These are phyloP conservation scores for Bertia moriformis DNA, from an alignment of 2,329 filamentous ascomycete species.

Conservation along the genomic window DNA sequence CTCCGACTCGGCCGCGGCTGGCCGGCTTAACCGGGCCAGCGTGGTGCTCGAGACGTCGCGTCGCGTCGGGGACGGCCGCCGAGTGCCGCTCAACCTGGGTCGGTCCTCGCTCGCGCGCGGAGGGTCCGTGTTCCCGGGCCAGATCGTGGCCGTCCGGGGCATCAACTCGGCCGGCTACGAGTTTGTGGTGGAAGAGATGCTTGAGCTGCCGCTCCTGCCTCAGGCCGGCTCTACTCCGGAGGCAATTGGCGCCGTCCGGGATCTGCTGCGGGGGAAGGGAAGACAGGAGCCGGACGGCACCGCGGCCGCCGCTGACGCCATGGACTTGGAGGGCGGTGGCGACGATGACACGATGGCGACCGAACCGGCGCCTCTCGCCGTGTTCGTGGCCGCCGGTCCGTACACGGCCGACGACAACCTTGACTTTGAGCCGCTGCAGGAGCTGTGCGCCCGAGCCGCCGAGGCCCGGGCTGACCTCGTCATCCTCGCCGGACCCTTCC, in stretches of 20 bases:
- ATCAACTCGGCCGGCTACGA: conserved; percentile 75
- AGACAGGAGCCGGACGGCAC: too few relatives aligned
- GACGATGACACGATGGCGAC: conserved; percentile 33
- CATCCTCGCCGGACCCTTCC: conserved; percentile 72
- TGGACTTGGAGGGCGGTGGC: too few relatives aligned
- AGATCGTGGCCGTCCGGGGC: conserved; percentile 76
- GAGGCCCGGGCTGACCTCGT: conserved; percentile 64
- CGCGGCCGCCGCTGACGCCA: conserved; percentile 39
- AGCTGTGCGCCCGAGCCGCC: conserved; percentile 64
- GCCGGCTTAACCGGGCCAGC: conserved; percentile 70
- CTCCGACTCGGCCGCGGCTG: conserved; percentile 68
- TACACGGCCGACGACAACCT: conserved; percentile 89
- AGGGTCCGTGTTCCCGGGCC: conserved; percentile 78
- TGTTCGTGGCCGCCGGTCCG: conserved; percentile 70
- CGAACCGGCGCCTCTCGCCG: conserved; percentile 57
- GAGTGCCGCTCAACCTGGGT: conserved; percentile 67
- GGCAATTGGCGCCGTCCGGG: conserved; percentile 52
- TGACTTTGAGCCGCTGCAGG: conserved; percentile 73
- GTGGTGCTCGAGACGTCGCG: conserved; percentile 80
- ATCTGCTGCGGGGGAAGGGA: conserved; percentile 54
- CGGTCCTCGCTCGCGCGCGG: conserved; percentile 42
- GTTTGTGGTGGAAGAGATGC: conserved; percentile 65
- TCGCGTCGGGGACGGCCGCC: conserved; percentile 65
- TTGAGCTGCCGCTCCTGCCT: conserved; percentile 61
- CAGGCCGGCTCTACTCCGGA: conserved; percentile 56